A percentile compares a stretch with the other conserved stretches of the same genome.
phyloP scores from a whole-genome alignment of 805 yeast species.

The Naumovozyma baii region DNA sequence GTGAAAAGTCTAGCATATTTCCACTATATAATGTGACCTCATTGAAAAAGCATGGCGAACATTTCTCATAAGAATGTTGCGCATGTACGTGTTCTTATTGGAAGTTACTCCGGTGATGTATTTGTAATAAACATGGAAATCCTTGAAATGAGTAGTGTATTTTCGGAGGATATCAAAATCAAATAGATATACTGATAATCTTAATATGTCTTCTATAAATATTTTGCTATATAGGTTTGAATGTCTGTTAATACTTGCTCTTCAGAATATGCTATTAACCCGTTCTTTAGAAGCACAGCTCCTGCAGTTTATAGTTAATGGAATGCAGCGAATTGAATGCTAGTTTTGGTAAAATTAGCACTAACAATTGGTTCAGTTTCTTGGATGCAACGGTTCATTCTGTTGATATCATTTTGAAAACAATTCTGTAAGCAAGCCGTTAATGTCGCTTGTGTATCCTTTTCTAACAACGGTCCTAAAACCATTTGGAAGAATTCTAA shows the following conservation, averaged over 20 bases:
- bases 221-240: no score
- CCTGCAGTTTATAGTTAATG: slow-evolving; percentile 6
- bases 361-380: slow-evolving; percentile 26
- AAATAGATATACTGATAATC: no score
- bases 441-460: slow-evolving; percentile 25
- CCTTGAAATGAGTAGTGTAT: no score
- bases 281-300: no score
- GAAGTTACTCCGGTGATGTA: no score
- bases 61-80: slow-evolving; percentile 25
- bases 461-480: slow-evolving; percentile 21
- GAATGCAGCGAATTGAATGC: slow-evolving; percentile 28
- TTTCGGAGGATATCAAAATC: no score
- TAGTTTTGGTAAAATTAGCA: slow-evolving; percentile 23
- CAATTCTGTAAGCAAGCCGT: slow-evolving; percentile 27
- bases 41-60: slow-evolving; percentile 54
- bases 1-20: slow-evolving; percentile 33
- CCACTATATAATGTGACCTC: slow-evolving; percentile 42
- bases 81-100: no score
- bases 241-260: no score
- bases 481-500: slow-evolving; percentile 40
- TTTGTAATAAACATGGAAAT: no score
- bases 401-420: slow-evolving; percentile 22
- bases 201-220: no score
- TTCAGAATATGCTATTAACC: no score
- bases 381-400: slow-evolving; percentile 18